Conservation (phyloP, 139 green algal species). For the Volvox africanus region DNA sequence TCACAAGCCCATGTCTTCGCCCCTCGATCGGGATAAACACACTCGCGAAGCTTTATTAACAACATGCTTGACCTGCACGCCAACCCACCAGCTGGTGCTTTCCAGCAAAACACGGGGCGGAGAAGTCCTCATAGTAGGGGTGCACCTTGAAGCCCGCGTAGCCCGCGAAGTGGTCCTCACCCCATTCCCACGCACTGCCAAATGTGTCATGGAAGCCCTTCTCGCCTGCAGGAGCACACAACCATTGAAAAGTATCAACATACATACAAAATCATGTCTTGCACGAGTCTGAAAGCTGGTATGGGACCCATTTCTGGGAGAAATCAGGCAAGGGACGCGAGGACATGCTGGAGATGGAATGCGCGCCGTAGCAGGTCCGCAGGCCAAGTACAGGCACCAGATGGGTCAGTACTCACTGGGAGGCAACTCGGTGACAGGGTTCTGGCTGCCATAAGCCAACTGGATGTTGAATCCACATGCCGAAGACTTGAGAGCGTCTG, state of each 20-base stretch:
- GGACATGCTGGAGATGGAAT: too few species aligned
- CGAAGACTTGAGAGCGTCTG: conserved; percentile 14
- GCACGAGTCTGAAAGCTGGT: too few species aligned
- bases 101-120: conserved; percentile 80
- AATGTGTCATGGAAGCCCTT: conserved; percentile 60
- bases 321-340: too few species aligned
- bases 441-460: conserved; percentile 77
- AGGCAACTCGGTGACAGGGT: conserved; percentile 72
- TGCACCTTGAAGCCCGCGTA: conserved; percentile 72
- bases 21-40: too few species aligned
- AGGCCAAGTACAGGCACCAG: too few species aligned
- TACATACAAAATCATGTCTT: too few species aligned
- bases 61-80: too few species aligned
- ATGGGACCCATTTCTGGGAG: too few species aligned
- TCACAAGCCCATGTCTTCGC: too few species aligned
- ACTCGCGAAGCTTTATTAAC: too few species aligned
- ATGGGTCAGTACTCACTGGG: conserved; percentile 46
- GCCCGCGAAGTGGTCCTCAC: conserved; percentile 79
- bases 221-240: neutral
- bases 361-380: too few species aligned
- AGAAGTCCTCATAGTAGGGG: conserved; percentile 88
- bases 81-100: conserved; percentile 76
- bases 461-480: conserved; percentile 58
- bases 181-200: conserved; percentile 71
- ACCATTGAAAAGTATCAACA: too few species aligned